Evolutionary conservation across 768 basidiomycete genomes (phyloP).

Genomic region (Boletus rex-veris): DNA sequence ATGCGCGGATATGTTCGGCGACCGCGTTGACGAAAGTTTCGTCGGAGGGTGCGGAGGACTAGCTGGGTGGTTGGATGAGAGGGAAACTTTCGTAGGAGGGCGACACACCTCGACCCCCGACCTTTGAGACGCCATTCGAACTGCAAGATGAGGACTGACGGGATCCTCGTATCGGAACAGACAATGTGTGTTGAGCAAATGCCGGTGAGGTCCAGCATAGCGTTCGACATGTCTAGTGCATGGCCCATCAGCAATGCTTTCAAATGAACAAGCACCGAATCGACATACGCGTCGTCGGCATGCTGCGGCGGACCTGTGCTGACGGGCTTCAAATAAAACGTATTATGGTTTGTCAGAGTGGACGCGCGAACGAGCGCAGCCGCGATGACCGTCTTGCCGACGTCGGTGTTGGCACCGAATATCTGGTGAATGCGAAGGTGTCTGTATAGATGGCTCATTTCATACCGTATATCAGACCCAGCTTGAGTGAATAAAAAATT

Average conservation of each 20-base stretch:
- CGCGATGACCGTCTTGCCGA: constrained; percentile 91
- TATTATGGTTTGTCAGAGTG: constrained; percentile 47
- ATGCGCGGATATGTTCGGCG: constrained; percentile 54
- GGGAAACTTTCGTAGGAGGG: neutral
- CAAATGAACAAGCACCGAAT: neutral
- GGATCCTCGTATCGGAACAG: constrained; percentile 84
- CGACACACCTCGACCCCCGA: constrained; percentile 29
- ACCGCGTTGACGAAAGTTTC: constrained; percentile 63
- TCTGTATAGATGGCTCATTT: constrained; percentile 81
- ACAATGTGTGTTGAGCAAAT: constrained; percentile 58
- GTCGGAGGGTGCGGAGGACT: constrained; percentile 52
- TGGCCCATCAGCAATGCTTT: neutral
- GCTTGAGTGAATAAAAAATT: too few species aligned
- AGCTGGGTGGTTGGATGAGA: constrained; percentile 3
- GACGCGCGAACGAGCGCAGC: constrained; percentile 81
- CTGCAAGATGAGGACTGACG: constrained; percentile 92
- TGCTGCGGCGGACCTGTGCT: constrained; percentile 80
- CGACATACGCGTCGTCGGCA: constrained; percentile 77
- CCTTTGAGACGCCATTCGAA: constrained; percentile 40
- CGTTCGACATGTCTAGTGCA: constrained; percentile 60
- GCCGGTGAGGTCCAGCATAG: constrained; percentile 40
- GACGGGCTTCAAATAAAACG: constrained; percentile 84
- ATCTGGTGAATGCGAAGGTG: constrained; percentile 85
- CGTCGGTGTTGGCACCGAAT: constrained; percentile 95
- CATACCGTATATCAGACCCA: neutral